phyloP scores from a whole-genome alignment of 345 rosid genomes.

The Rhodomyrtus tomentosa region DNA sequence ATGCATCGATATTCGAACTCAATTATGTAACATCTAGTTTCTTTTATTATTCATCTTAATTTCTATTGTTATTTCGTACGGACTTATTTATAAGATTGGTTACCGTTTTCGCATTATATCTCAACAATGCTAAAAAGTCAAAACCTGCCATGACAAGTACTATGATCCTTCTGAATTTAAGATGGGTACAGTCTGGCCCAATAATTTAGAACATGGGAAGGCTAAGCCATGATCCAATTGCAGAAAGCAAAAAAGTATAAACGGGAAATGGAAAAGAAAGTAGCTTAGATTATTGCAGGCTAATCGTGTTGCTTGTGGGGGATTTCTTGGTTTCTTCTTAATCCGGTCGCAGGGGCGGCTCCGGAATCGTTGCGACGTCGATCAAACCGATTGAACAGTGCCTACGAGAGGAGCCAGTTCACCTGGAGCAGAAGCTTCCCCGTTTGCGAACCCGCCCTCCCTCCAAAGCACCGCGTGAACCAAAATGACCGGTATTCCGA shows the following conservation, averaged over 20 bases:
- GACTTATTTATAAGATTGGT: no score
- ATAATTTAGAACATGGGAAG: not conserved
- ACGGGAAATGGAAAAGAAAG: not conserved
- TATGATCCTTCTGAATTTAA: not conserved
- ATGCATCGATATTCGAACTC: accelerated
- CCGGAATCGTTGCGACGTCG: not conserved
- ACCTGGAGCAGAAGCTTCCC: not conserved
- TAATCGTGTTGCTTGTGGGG: not conserved
- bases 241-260: not conserved
- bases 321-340: not conserved
- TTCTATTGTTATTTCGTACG: accelerated
- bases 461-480: constrained; percentile 12
- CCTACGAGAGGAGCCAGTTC: not conserved
- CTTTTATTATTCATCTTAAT: no score
- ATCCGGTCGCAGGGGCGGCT: not conserved
- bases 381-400: not conserved
- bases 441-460: not conserved
- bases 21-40: no score
- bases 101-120: not conserved
- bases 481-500: not conserved
- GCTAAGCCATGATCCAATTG: not conserved
- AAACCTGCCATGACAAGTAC: not conserved
- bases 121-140: not conserved
- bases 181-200: not conserved
- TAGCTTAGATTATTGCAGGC: not conserved